phyloP scores from a whole-genome alignment of 768 basidiomycete species.

The Boletus eberwhitei region DNA sequence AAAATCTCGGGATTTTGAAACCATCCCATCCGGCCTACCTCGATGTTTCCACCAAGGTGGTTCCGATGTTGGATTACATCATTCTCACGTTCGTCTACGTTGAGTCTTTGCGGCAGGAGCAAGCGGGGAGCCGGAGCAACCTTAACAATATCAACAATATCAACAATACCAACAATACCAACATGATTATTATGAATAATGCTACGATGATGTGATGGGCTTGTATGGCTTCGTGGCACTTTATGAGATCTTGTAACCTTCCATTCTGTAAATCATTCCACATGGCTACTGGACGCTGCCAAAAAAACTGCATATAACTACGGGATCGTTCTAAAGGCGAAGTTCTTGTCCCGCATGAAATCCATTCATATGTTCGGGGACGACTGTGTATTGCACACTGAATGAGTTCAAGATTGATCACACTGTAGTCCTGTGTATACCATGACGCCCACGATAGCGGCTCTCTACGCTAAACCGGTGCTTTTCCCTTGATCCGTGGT shows the following conservation, averaged over 20 bases:
- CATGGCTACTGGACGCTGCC: not conserved
- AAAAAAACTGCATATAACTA: too few relatives aligned
- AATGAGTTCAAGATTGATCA: too few relatives aligned
- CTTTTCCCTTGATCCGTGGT: not conserved
- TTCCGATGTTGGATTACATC: constrained; percentile 24
- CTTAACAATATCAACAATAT: not conserved
- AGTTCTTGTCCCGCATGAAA: not conserved
- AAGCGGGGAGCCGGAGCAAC: not conserved
- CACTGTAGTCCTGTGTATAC: too few relatives aligned
- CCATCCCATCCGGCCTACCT: constrained; percentile 23
- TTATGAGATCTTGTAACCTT: too few relatives aligned
- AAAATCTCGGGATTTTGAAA: constrained; percentile 21
- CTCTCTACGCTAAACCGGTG: not conserved
- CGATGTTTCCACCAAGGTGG: constrained; percentile 12
- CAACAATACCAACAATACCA: not conserved
- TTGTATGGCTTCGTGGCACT: not conserved
- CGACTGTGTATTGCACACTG: not conserved
- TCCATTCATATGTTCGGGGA: not conserved
- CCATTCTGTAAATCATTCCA: not conserved
- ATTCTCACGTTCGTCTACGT: constrained; percentile 26
- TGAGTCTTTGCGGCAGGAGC: constrained; percentile 18
- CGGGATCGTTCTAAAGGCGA: not conserved
- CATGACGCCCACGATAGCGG: not conserved
- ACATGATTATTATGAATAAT: not conserved
- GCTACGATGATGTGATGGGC: not conserved